These are phyloP conservation scores for Solanum etuberosum DNA, from an alignment of 257 asterid species.

Conservation along the genomic window DNA sequence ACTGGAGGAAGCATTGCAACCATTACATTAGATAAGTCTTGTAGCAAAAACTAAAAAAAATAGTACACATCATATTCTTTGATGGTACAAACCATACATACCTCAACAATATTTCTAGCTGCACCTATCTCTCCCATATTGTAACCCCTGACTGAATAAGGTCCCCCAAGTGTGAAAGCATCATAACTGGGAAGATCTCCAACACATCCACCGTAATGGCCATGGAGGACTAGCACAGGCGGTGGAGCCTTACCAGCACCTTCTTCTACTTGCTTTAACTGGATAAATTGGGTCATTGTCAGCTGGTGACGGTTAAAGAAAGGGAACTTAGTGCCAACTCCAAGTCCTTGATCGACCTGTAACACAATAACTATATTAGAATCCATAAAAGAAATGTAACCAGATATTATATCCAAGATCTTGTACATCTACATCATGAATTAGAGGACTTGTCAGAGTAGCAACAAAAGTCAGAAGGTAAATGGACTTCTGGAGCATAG, in stretches of 20 bases:
- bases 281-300: slow-evolving; percentile 67
- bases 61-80: background rate
- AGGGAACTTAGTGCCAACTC: slow-evolving; percentile 73
- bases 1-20: slow-evolving; percentile 25
- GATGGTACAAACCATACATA: slow-evolving; percentile 1
- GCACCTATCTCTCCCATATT: slow-evolving; percentile 99
- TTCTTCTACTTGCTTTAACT: slow-evolving; percentile 78
- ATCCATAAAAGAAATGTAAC: background rate
- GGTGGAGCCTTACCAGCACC: slow-evolving; percentile 91
- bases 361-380: background rate
- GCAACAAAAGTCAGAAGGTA: background rate
- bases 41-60: background rate
- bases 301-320: slow-evolving; percentile 91
- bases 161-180: slow-evolving; percentile 96
- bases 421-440: background rate
- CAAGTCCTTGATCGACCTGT: slow-evolving; percentile 97
- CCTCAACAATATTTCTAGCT: slow-evolving; percentile 88
- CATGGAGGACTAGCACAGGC: slow-evolving; percentile 87
- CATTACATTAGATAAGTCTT: slow-evolving; percentile 1
- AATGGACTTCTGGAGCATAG: background rate
- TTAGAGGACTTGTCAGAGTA: background rate
- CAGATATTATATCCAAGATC: background rate
- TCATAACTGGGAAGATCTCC: slow-evolving; percentile 98
- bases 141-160: slow-evolving; percentile 91
- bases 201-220: slow-evolving; percentile 94